A percentile compares a stretch with the other conserved stretches of the same genome.
These are phyloP conservation scores for Suillus cothurnatus DNA, from an alignment of 768 basidiomycete genomes.

Conservation along the genomic window DNA sequence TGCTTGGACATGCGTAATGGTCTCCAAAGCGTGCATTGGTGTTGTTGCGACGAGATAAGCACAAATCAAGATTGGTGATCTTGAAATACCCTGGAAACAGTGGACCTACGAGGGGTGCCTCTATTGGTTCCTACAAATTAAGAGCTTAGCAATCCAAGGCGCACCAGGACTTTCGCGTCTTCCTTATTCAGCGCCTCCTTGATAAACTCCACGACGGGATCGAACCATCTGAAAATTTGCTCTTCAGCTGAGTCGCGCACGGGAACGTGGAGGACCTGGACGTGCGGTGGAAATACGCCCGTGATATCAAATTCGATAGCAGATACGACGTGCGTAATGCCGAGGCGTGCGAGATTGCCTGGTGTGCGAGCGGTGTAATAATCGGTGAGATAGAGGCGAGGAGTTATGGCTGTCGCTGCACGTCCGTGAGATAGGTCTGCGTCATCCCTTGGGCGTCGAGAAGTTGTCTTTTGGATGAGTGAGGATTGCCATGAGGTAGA, in stretches of 20 bases:
- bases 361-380: constrained; percentile 54
- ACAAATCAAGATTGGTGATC: constrained; percentile 74
- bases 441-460: constrained; percentile 15
- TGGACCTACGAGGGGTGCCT: constrained; percentile 55
- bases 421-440: constrained; percentile 20
- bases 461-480: constrained; percentile 23
- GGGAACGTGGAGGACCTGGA: constrained; percentile 55
- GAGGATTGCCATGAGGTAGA: constrained; percentile 30
- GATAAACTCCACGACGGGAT: constrained; percentile 55
- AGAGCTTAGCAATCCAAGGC: constrained; percentile 21
- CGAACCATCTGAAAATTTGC: constrained; percentile 49
- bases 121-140: constrained; percentile 4
- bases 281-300: constrained; percentile 25
- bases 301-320: constrained; percentile 50
- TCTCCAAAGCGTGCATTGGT: constrained; percentile 52
- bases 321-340: constrained; percentile 75
- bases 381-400: constrained; percentile 66
- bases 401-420: constrained; percentile 37
- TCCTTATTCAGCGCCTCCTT: constrained; percentile 45
- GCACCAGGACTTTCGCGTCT: constrained; percentile 50
- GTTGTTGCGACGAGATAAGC: constrained; percentile 64
- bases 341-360: constrained; percentile 51
- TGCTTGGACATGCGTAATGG: constrained; percentile 55
- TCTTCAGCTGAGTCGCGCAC: constrained; percentile 43
- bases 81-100: constrained; percentile 74